Evolutionary conservation across 345 rosid genomes (phyloP), one percentile per base, ranked within the genome.

Genomic region (Clausena lansium): DNA sequence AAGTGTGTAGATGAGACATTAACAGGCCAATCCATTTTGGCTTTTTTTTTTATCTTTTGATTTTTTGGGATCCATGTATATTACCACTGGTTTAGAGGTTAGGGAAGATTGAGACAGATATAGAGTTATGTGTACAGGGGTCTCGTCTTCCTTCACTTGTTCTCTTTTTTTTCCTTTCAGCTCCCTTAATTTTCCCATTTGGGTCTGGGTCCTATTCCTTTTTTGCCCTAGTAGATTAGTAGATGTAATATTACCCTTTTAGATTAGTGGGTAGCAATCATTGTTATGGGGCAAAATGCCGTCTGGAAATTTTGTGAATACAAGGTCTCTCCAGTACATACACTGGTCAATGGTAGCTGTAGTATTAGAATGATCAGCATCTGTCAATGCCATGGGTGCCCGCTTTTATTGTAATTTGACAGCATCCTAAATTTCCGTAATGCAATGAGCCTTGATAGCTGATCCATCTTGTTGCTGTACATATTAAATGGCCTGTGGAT

Each of bases 121-220:
- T 84, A 90, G 90, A 87, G 91, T 84, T 83, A 81, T 76, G 60
- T 92, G 94, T 90, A 90, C 91, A 92, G 92, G 84, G 77, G 62
- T 87, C 84, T 81, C 75, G 33, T 67, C 81, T 81, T 63, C 84
- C 81, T 67, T 80, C 66, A 80, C 81, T 79, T 83, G 63, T 78
- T 39, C 52, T 47, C 5, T 39, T 59, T 52, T 50, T 62, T 74
- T 74, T 59, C 1, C 14, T 9, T 9, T 41, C 13, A 45, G 50
- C 50, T 71, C 64, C 84, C 83, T 59, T 57, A 62, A 77, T 70
- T 78, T 83, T 77, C 77, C 71, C 80, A 65, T 83, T 76, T 79
- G 83, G 78, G 81, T 71, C 79, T 72, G 76, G 70, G 82, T 63
- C 75, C 70, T 52, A 71, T 77, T 84, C 66, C 60, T 74, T 79